Base-by-base conservation (phyloP, 352 stramenopile species). In the Pythium apleroticum region DNA sequence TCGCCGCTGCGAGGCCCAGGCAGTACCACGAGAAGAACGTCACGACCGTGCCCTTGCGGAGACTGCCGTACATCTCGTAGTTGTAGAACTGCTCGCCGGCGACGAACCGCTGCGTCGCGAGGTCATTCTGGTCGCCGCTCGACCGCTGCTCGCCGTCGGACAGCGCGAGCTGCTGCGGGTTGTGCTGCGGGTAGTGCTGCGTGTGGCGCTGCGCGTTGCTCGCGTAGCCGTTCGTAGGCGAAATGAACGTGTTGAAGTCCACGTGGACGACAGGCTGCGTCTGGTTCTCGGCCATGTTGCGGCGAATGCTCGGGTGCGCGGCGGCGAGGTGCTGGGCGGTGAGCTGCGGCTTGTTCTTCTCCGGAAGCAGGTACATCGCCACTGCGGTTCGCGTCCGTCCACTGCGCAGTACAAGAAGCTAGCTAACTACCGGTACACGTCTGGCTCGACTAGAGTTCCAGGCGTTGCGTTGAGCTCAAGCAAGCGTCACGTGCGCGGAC, bases 1-100 rank as follows among this genome's bases (percentile, higher is more conserved):
- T 63, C 11, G 69, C 69, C 10, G 62, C 69, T 10, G 46, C 25
- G 6, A 79, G 54, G 1, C 73, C 73, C 2, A 66, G 12, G 58
- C 46, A 70, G 17, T 70, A 67, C 37, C 45, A 53, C n/a, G 73
- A 77, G 49, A 77, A 68, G 60, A 79, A 73, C 31, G 52, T 65
- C 37, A 73, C 59, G 31, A 60, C 45, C 3, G 57, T 46, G 20
- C 73, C 73, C 28, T 74, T 68, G 60, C 73, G 73, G 0, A 79
- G 55, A 65, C 60, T 75, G 1, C 68, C 71, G 37, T 72, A 77
- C 57, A 70, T 66, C 52, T 77, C 60, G 35, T 74, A 69, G 53
- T 78, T 78, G 55, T 69, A 77, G 37, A 77, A 77, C 60, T 72
- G 60, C 48, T 69, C 57, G 20, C 71, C 71, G 49, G 71, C 71